A percentile compares a stretch with the other conserved stretches of the same genome.
Evolutionary conservation across 108 stramenopile genomes (phyloP).

Genomic region (Fistulifera pelliculosa): DNA sequence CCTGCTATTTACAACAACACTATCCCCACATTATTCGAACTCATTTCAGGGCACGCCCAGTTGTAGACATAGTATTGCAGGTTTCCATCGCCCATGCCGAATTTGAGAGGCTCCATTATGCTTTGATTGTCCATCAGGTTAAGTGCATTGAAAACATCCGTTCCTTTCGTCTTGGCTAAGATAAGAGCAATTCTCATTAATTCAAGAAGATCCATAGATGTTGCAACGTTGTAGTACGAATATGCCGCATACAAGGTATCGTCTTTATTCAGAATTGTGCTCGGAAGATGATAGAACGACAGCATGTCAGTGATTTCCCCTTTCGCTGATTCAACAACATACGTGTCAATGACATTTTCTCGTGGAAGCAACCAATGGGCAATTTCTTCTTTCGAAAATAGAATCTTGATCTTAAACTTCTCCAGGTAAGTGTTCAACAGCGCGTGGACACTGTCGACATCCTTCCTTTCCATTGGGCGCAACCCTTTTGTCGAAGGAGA

Average conservation of each 20-base stretch:
- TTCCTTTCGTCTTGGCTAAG: constrained; percentile 57
- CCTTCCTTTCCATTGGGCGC: constrained; percentile 62
- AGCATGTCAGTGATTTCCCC: constrained; percentile 79
- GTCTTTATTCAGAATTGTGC: constrained; percentile 75
- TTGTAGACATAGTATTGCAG: constrained; percentile 99
- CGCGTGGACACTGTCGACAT: constrained; percentile 72
- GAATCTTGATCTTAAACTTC: constrained; percentile 75
- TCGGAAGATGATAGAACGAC: constrained; percentile 94
- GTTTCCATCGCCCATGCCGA: constrained; percentile 97
- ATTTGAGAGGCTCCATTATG: constrained; percentile 87
- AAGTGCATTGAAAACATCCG: constrained; percentile 98
- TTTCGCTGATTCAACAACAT: constrained; percentile 56
- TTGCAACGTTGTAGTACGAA: constrained; percentile 97
- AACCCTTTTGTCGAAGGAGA: constrained; percentile 31
- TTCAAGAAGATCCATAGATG: constrained; percentile 62
- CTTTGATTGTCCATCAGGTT: constrained; percentile 95
- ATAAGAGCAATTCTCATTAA: constrained; percentile 94
- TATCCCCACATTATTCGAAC: constrained; percentile 81
- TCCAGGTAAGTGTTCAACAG: constrained; percentile 70
- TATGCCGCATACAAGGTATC: constrained; percentile 91
- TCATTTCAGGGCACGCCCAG: constrained; percentile 87
- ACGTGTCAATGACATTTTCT: constrained; percentile 83
- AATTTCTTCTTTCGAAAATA: constrained; percentile 83
- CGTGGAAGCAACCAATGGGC: constrained; percentile 95
- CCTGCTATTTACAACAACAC: constrained; percentile 88